phyloP scores from a whole-genome alignment of 2,329 filamentous ascomycete species.

The Phialophora macrospora region DNA sequence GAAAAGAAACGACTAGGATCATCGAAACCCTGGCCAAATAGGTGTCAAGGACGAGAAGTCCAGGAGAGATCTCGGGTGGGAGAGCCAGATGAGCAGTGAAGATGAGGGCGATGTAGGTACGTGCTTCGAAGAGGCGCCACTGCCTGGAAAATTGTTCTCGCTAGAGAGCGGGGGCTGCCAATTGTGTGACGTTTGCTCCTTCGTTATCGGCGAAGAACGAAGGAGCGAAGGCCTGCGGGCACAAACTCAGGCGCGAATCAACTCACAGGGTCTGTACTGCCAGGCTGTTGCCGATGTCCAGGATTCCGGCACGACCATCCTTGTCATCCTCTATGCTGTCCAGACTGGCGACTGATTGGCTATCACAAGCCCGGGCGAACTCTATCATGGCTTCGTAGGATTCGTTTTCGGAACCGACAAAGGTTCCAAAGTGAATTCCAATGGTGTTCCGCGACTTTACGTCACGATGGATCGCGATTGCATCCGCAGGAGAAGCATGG shows the following conservation, averaged over 20 bases:
- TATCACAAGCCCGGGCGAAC: constrained; percentile 25
- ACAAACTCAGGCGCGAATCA: too few species aligned
- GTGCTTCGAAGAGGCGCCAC: too few species aligned
- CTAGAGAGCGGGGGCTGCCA: too few species aligned
- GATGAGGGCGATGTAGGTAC: too few species aligned
- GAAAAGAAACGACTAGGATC: too few species aligned
- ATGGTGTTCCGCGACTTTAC: constrained; percentile 54
- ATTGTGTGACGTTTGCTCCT: too few species aligned
- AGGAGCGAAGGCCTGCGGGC: not conserved
- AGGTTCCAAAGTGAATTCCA: constrained; percentile 58
- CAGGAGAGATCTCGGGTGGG: too few species aligned
- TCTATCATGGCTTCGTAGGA: constrained; percentile 29
- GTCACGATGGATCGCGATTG: constrained; percentile 54
- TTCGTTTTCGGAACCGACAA: constrained; percentile 28
- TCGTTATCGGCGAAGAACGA: not conserved
- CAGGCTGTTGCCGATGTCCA: constrained; percentile 31
- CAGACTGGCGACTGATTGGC: constrained; percentile 6
- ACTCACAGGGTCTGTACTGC: constrained; percentile 19
- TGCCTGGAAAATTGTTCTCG: too few species aligned
- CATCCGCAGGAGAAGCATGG: constrained; percentile 56
- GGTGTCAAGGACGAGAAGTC: too few species aligned
- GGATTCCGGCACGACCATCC: constrained; percentile 24
- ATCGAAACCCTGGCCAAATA: too few species aligned
- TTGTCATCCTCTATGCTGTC: constrained; percentile 12
- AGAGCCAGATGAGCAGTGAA: too few species aligned